Evolutionary conservation across 495 filamentous ascomycete genomes (phyloP).

Genomic region (Copromyces sp.): DNA sequence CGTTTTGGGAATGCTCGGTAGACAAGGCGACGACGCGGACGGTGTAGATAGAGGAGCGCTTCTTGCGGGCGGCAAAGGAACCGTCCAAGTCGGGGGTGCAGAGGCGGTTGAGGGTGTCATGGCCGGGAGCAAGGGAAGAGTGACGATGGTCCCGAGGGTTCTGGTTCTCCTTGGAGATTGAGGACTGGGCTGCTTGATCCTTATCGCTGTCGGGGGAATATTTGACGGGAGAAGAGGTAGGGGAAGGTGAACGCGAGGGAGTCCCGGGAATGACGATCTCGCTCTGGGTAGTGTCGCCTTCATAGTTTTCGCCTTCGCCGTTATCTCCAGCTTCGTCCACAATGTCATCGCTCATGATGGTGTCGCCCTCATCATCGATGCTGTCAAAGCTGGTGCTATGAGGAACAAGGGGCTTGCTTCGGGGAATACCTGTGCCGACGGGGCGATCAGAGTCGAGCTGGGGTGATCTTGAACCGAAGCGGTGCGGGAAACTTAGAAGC

Average conservation of each 20-base stretch:
- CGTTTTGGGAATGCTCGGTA: not conserved
- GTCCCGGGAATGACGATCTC: not conserved
- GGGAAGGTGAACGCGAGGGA: not conserved
- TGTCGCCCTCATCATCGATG: not conserved
- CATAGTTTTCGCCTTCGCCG: not conserved
- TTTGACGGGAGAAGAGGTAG: not conserved
- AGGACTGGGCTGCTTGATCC: not conserved
- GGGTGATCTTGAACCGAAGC: not conserved
- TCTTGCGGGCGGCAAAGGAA: constrained; percentile 3
- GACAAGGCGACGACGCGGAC: constrained; percentile 17
- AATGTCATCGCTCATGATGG: not conserved
- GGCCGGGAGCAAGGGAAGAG: not conserved
- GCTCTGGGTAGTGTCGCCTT: not conserved
- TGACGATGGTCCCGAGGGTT: not conserved
- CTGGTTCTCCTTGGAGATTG: not conserved
- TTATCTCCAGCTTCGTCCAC: not conserved
- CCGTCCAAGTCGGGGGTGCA: not conserved
- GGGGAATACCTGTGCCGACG: not conserved
- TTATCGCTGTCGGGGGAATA: not conserved
- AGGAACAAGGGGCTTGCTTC: not conserved
- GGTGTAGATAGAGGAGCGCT: constrained; percentile 9
- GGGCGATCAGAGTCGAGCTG: not conserved
- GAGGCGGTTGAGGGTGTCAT: not conserved
- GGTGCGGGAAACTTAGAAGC: not conserved
- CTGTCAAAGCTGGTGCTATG: not conserved